These are phyloP conservation scores for Trichoderma simmonsii DNA, from an alignment of 2,329 filamentous ascomycete genomes.

Conservation along the genomic window DNA sequence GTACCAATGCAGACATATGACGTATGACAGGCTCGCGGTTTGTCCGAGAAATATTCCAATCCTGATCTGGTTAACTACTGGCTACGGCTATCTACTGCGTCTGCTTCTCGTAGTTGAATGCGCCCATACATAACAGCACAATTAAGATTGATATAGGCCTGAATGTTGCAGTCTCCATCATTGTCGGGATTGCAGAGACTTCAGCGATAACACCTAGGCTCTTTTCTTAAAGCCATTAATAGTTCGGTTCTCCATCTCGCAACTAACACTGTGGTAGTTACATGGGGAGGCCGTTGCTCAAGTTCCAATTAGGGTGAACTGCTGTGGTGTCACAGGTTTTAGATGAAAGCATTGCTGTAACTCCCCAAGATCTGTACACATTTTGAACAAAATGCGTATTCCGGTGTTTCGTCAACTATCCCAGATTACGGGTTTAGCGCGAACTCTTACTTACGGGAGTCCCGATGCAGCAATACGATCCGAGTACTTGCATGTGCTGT, in stretches of 20 bases:
- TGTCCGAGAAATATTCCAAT: neutral
- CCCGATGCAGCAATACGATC: too few species aligned
- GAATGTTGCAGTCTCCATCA: neutral
- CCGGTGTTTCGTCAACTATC: neutral
- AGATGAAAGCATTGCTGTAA: neutral
- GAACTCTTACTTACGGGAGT: neutral
- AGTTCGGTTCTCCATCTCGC: too few species aligned
- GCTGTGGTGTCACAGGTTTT: neutral
- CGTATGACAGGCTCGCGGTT: neutral
- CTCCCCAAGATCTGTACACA: neutral
- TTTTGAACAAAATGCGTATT: neutral
- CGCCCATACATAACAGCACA: neutral
- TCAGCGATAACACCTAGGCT: neutral
- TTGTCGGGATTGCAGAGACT: neutral
- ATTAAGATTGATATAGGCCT: neutral
- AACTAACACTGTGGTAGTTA: neutral
- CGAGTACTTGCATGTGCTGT: too few species aligned
- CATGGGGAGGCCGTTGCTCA: neutral
- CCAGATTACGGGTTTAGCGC: neutral
- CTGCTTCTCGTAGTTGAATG: neutral
- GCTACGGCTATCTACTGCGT: neutral
- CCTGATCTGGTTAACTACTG: neutral
- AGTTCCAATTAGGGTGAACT: neutral
- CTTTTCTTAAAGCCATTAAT: neutral
- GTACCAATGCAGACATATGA: neutral